phyloP scores from a whole-genome alignment of 352 stramenopile species.

The Pythium phragmiticola region DNA sequence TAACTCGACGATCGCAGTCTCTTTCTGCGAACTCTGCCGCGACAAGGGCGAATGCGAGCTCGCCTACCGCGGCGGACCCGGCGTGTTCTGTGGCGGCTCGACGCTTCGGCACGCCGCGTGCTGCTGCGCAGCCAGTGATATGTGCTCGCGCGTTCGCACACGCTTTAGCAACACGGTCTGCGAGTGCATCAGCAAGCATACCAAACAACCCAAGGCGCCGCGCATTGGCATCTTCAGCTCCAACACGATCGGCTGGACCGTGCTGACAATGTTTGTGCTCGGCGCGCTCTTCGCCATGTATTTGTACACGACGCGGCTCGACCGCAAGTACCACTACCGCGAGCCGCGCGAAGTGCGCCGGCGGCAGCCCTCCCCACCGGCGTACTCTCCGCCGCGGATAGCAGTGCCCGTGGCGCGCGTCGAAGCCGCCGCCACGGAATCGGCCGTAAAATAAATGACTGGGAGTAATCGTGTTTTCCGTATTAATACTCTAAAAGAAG shows the following conservation, averaged over 20 bases:
- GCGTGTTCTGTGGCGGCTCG: constrained; percentile 56
- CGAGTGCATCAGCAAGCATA: background rate
- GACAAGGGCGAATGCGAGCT: constrained; percentile 46
- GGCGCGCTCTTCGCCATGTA: constrained; percentile 6
- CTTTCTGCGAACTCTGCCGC: constrained; percentile 52
- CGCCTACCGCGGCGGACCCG: constrained; percentile 43
- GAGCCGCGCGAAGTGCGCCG: background rate
- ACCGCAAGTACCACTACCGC: constrained; percentile 2
- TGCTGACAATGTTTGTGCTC: background rate
- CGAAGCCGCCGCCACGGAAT: background rate
- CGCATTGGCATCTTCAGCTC: constrained; percentile 4
- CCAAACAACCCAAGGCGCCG: background rate
- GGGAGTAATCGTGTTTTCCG: too few species aligned
- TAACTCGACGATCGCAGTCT: background rate
- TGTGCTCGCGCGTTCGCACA: background rate
- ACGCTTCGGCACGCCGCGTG: constrained; percentile 25
- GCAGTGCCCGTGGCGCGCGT: background rate
- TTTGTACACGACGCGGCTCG: constrained; percentile 3
- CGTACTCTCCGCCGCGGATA: background rate
- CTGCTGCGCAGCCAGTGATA: background rate
- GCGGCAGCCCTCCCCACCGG: background rate
- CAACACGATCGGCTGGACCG: constrained; percentile 1
- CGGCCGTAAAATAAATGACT: background rate
- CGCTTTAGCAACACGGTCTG: background rate
- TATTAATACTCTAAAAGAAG: too few species aligned